Evolutionary conservation across 495 filamentous ascomycete species (phyloP), one percentile per base, ranked within the genome.

Genomic region (Aspergillus affinis): DNA sequence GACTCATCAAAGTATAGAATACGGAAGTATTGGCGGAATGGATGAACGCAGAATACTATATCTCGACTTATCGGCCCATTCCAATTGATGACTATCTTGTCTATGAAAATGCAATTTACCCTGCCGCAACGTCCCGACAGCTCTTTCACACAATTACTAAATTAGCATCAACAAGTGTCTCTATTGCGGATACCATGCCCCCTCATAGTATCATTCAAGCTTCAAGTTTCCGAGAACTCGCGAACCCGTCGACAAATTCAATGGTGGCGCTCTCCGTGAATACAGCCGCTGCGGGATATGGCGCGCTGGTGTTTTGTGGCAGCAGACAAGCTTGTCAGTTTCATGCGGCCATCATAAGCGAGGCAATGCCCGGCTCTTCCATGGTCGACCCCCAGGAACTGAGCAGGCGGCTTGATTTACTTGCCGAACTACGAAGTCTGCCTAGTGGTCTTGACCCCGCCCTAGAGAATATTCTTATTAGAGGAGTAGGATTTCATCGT

Each of bases 401-500:
- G 53, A 83, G 84, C 58, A 83, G 77, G 63, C 79, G 90, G 49
- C 67, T 82, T 45, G 88, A 93, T 67, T 72, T 93, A 12, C 69
- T 94, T 19, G 80, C 78, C 49, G 88, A 91, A 20, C 68, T 94
- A 55, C 83, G 86, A 32, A 90, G 84, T 67, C 80, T 88, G 6
- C 72, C 73, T 15, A 84, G 86, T 21, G 90, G 88, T 3, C 70
- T 93, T 12, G 90, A 94, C 68, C 78, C 81, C 12, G 82, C 77
- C 8, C 69, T 94, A 6, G 84, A 86, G 64, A 83, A 80, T 50
- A 91, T 86, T 0, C 75, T 93, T 6, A 68, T 78, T 1, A 77
- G 69, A 45, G 90, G 90, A 9, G 86, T 91, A 19, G 90, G 87
- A 21, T 94, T 92, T 68, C 90, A 94, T 70, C 89, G 86, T 84